phyloP scores from a whole-genome alignment of 2,329 filamentous ascomycete species.

The Dactylellina parvicollis region DNA sequence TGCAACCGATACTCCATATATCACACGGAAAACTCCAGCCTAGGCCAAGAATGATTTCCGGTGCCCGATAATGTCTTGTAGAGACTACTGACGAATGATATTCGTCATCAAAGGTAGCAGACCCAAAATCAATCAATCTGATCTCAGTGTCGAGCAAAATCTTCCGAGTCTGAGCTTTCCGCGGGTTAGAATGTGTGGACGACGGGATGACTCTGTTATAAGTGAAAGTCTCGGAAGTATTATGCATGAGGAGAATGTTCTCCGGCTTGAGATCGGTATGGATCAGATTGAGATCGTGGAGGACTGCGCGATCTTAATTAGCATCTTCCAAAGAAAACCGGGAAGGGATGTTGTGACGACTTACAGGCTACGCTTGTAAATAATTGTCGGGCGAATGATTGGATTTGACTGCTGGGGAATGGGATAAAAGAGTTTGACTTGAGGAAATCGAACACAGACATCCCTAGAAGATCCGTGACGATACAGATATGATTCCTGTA shows the following conservation, averaged over 20 bases:
- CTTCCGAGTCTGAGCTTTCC: constrained; percentile 71
- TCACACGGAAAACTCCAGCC: constrained; percentile 78
- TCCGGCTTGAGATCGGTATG: constrained; percentile 83
- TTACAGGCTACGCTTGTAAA: constrained; percentile 98
- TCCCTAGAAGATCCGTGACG: constrained; percentile 79
- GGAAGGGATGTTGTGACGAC: constrained; percentile 61
- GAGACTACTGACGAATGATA: constrained; percentile 78
- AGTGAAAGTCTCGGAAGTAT: constrained; percentile 74
- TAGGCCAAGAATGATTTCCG: constrained; percentile 75
- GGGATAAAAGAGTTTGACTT: constrained; percentile 95
- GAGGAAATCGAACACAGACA: constrained; percentile 97
- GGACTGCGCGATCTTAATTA: constrained; percentile 68
- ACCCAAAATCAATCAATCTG: constrained; percentile 76
- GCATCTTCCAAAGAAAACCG: not conserved
- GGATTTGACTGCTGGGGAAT: constrained; percentile 98
- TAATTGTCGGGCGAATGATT: constrained; percentile 92
- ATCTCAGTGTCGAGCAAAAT: constrained; percentile 76
- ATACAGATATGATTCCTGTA: constrained; percentile 96
- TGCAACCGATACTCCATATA: constrained; percentile 79
- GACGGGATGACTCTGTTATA: constrained; percentile 77
- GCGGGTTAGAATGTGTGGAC: constrained; percentile 70
- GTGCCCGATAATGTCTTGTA: constrained; percentile 75
- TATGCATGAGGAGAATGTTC: constrained; percentile 74
- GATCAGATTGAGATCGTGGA: constrained; percentile 96
- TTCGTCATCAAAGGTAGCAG: constrained; percentile 77